Evolutionary conservation across 2,329 filamentous ascomycete species (phyloP), one percentile per base, ranked within the genome.

Genomic region (Pseudopyricularia cyperi): DNA sequence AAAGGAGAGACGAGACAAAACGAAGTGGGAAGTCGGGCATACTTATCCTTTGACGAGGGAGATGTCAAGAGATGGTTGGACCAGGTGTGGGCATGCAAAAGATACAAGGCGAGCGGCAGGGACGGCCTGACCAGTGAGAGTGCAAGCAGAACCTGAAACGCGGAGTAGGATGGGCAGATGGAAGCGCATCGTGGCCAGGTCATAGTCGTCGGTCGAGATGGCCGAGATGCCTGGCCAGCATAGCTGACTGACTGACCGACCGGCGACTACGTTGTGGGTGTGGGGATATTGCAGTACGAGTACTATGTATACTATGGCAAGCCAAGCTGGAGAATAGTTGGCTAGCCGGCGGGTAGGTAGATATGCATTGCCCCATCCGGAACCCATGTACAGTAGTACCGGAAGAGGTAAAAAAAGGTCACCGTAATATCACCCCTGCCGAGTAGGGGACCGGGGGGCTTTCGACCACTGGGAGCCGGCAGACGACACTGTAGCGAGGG

Each of bases 61-160:
- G 39, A 14, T 26, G 24, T 26, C 22, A 44, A 44, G 39, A 44
- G 19, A 44, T 26, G 39, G 22, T 14, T 44, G 39, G 39, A 24
- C 39, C 24, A 24, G 37, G 19, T 26, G 19, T 52, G 54, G 58
- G 57, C 22, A 24, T n/a, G n/a, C n/a, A 15, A 24, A 15, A 44
- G 6, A 12, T 14, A 44, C 22, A 17, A 44, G 15, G 39, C 56
- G 55, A 35, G 48, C 50, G 55, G 42, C 57, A 53, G 19, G 32
- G 15, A 49, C 47, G 33, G 32, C 30, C 33, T 37, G 47, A 53
- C 54, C 56, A 42, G 50, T 50, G 55, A 52, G 57, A 58, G 57
- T 30, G 28, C 48, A 57, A 56, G 59, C 59, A 57, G 58, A 61
- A 62, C 54, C 59, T 63, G 61, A 63, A 63, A 63, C 61, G 58